Evolutionary conservation across 2,329 filamentous ascomycete species (phyloP).

Genomic region (Colletotrichum liaoningense): DNA sequence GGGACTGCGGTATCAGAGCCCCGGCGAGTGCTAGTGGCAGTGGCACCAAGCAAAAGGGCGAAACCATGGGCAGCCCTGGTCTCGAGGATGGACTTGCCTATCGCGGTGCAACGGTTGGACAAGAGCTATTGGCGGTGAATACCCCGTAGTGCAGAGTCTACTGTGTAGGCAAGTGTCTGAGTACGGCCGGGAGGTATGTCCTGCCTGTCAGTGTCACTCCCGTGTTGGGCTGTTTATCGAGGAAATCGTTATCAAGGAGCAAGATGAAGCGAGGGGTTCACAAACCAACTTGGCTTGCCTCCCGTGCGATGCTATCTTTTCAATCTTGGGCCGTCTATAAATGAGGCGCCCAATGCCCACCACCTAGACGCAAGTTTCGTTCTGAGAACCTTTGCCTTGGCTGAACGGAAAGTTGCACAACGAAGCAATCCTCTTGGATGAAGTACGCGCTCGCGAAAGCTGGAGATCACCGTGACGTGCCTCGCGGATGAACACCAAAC

Average conservation of each 20-base stretch:
- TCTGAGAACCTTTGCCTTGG: background rate
- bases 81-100: conserved; percentile 33
- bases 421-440: background rate
- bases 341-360: conserved; percentile 9
- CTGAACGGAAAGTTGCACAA: background rate
- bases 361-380: background rate
- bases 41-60: conserved; percentile 13
- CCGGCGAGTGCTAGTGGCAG: conserved; percentile 17
- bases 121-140: conserved; percentile 24
- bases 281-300: background rate
- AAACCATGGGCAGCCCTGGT: conserved; percentile 28
- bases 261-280: conserved; percentile 12
- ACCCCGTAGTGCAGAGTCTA: background rate
- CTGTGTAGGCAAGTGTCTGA: background rate
- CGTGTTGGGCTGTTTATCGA: conserved; percentile 9
- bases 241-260: conserved; percentile 26
- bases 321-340: conserved; percentile 3
- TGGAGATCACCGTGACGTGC: background rate
- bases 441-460: background rate
- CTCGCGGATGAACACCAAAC: background rate
- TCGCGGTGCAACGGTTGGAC: conserved; percentile 26
- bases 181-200: conserved; percentile 2
- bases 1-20: conserved; percentile 7
- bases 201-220: background rate
- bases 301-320: conserved; percentile 26